Evolutionary conservation across 2,329 filamentous ascomycete genomes (phyloP).

Genomic region (Colletotrichum tropicicola): DNA sequence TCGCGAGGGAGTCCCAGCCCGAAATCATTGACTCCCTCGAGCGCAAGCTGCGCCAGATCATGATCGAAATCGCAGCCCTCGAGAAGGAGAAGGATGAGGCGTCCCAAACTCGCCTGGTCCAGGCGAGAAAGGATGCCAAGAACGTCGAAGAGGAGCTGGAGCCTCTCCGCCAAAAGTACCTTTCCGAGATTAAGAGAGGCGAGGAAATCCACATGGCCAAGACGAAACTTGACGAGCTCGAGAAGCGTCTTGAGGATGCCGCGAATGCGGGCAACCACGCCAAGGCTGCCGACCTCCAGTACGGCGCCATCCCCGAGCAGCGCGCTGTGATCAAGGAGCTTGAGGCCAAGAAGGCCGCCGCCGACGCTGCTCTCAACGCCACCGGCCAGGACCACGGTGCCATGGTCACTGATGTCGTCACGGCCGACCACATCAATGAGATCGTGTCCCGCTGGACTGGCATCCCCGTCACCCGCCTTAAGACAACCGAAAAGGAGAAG

Average conservation of each 20-base stretch:
- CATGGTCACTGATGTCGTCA: slow-evolving; percentile 92
- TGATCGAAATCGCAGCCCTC: slow-evolving; percentile 97
- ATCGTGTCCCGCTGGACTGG: slow-evolving; percentile 98
- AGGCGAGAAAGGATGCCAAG: slow-evolving; percentile 88
- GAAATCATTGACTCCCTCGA: slow-evolving; percentile 96
- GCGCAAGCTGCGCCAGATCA: slow-evolving; percentile 86
- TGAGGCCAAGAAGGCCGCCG: slow-evolving; percentile 80
- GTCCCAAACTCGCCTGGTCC: slow-evolving; percentile 81
- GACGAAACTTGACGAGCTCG: slow-evolving; percentile 90
- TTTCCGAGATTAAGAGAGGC: slow-evolving; percentile 89
- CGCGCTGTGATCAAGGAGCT: slow-evolving; percentile 81
- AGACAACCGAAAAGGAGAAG: slow-evolving; percentile 97
- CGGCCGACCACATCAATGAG: slow-evolving; percentile 98
- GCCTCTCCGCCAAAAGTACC: slow-evolving; percentile 94
- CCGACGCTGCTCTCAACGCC: slow-evolving; percentile 75
- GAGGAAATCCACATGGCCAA: slow-evolving; percentile 94
- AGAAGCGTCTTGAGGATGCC: slow-evolving; percentile 93
- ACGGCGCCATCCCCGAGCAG: slow-evolving; percentile 96
- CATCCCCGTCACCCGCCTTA: slow-evolving; percentile 93
- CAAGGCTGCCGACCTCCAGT: slow-evolving; percentile 92
- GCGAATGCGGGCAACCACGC: slow-evolving; percentile 85
- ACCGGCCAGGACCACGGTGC: slow-evolving; percentile 67
- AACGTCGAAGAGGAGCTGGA: slow-evolving; percentile 94
- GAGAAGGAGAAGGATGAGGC: slow-evolving; percentile 95
- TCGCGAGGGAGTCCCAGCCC: slow-evolving; percentile 94